Evolutionary conservation across 2,329 filamentous ascomycete genomes (phyloP), one percentile per base, ranked within the genome.

Genomic region (Thielaviopsis populi): DNA sequence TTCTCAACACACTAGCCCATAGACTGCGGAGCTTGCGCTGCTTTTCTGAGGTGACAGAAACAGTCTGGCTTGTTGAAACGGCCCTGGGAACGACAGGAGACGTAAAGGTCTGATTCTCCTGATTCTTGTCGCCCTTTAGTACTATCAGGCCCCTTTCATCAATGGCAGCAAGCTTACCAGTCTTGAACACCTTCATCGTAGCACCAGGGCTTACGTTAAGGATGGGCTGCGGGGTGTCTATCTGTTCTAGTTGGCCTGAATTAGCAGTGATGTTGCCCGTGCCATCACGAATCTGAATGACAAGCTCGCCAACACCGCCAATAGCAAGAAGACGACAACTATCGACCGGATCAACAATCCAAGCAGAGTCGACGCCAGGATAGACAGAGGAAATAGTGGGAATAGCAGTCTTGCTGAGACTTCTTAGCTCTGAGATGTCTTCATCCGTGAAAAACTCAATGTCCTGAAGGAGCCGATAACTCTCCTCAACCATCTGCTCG

Each of bases 1-100:
- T 69, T 0, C 69, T 70, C 37, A 83, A 70, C 1, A 81, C 75
- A 3, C 73, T 73, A 41, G 75, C 74, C 80, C 81, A 84, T 13
- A 80, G 71, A 5, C 71, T 69, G 13, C 75, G 75, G 4, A 83
- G 71, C 7, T 71, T 73, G 60, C 73, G 73, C 68, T 80, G 77
- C 67, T 74, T 77, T 22, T 68, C 68, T 0, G 77, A 77, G 1
- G 73, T 75, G 0, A 73, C 73, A 0, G 74, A 74, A 1, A 77
- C 71, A 19, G 70, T 69, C 64, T 73, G 73, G 60, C 69, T 61
- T 48, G 61, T 64, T 43, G 65, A 40, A 43, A 53, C 59, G 10
- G 62, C 1, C 11, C 4, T 19, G 19, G 54, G 42, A 13, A 63
- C 43, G 2, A 54, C 27, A 13, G 62, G 17, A n/a, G 62, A 37